Conservation (phyloP, 2,329 filamentous ascomycete genomes). For the Aspergillus flavus region DNA sequence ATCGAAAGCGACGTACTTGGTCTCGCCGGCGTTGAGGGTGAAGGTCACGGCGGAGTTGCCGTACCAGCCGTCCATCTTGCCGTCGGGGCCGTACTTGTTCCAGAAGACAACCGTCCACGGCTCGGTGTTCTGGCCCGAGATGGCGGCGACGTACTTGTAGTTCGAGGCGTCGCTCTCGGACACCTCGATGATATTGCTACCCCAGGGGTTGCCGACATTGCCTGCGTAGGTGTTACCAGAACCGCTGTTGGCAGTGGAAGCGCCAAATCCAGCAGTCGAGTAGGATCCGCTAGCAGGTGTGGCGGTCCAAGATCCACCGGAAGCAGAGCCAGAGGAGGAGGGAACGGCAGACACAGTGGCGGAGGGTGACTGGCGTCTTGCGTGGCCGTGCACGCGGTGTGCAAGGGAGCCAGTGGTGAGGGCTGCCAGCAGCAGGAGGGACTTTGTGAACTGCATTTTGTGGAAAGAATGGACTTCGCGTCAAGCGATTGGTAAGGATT, state of each 20-base stretch:
- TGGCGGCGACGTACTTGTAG: constrained; percentile 42
- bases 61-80: constrained; percentile 39
- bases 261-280: constrained; percentile 38
- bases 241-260: constrained; percentile 25
- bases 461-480: constrained; percentile 5
- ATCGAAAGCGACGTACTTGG: constrained; percentile 41
- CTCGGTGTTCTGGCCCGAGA: constrained; percentile 36
- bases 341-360: constrained; percentile 12
- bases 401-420: constrained; percentile 28
- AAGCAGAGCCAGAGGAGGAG: constrained; percentile 8
- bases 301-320: constrained; percentile 24
- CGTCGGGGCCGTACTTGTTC: constrained; percentile 42
- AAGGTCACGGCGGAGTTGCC: constrained; percentile 36
- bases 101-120: constrained; percentile 42
- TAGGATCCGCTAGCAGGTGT: constrained; percentile 25
- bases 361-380: constrained; percentile 20
- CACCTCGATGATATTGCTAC: constrained; percentile 45
- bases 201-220: constrained; percentile 43
- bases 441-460: constrained; percentile 34
- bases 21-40: constrained; percentile 36
- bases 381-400: constrained; percentile 18
- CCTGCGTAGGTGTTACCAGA: constrained; percentile 36
- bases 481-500: constrained; percentile 5
- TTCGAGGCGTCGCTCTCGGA: constrained; percentile 28
- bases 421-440: constrained; percentile 36